Percentiles rank a stretch among this genome's conserved stretches.
Evolutionary conservation across 164 flowering plant species (phyloP).

Genomic region (Taxillus chinensis): DNA sequence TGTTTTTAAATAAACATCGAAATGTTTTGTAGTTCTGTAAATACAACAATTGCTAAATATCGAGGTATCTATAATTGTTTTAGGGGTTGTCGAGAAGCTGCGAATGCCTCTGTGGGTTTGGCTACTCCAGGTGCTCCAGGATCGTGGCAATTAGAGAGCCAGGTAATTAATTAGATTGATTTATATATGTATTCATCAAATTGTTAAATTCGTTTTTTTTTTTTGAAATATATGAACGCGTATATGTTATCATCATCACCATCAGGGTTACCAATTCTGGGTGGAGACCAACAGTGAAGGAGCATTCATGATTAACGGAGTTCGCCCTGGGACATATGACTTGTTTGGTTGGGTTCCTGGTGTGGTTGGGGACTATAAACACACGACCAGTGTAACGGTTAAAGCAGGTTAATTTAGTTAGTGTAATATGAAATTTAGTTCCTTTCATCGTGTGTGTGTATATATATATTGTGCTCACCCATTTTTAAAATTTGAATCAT

Average conservation of each 20-base stretch:
- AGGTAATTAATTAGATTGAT: neutral
- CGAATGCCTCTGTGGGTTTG: neutral
- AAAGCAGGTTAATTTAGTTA: neutral
- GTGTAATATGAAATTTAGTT: too few species aligned
- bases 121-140: neutral
- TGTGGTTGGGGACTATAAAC: neutral
- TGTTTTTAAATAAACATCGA: too few species aligned
- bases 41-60: too few species aligned
- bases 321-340: neutral
- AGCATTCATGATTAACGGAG: neutral
- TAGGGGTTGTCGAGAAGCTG: neutral
- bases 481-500: too few species aligned
- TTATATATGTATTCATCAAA: too few species aligned
- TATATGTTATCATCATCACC: neutral
- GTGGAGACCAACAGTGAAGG: neutral
- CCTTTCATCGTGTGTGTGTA: too few species aligned
- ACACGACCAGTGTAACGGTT: neutral
- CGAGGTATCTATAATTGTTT: too few species aligned
- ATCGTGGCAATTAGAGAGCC: neutral
- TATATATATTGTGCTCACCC: too few species aligned
- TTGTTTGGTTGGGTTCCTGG: conserved; percentile 1
- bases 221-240: too few species aligned
- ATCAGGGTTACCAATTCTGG: conserved; percentile 3
- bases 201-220: too few species aligned
- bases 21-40: too few species aligned